Base-by-base conservation (phyloP, 345 rosid genomes). In the Capsella bursapastoris region DNA sequence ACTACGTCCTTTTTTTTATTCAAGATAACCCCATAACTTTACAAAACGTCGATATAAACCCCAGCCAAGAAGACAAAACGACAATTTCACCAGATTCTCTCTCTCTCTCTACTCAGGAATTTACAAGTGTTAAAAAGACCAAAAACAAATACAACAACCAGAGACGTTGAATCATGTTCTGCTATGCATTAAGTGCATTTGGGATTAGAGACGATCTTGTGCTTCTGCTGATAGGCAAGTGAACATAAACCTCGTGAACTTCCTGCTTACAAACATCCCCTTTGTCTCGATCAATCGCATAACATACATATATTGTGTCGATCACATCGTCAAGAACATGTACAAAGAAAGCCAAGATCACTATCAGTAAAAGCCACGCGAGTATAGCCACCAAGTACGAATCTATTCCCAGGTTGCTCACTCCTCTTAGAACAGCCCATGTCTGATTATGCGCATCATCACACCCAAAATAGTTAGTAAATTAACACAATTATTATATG, bases 231-330 rank as follows among this genome's bases (percentile, higher is more conserved):
- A 86, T 78, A 3, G 96, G 97, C 44, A 95, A 81, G 29, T 83
- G 85, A 65, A 86, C 89, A 63, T 95, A 95, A 25, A 95, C 96
- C 73, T 90, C 97, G 37, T 95, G 96, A 67, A 90, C 96, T 58
- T 91, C 92, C 58, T 87, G 87, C 78, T 87, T 95, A 74, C 85
- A 86, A 28, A 90, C 97, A 66, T 90, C 99, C 15, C 91, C 99
- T 49, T 86, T 86, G 70, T 95, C 97, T 70, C 79, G 78, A 67
- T 95, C 97, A 12, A 95, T 66, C 4, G 97, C 97, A 38, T 87
- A 95, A 73, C 97, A 91, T 13, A 95, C 68, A 18, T 95, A 91
- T 40, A 94, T 77, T 1, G 90, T 88, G 78, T 94, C 96, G 1
- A 94, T 88, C 81, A 88, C 95, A 70, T 92, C 82, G 76, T 92